Percentiles rank a stretch among this genome's conserved stretches.
phyloP scores from a whole-genome alignment of 371 early-diverging fungal species.

The Nematocida ironsii region DNA sequence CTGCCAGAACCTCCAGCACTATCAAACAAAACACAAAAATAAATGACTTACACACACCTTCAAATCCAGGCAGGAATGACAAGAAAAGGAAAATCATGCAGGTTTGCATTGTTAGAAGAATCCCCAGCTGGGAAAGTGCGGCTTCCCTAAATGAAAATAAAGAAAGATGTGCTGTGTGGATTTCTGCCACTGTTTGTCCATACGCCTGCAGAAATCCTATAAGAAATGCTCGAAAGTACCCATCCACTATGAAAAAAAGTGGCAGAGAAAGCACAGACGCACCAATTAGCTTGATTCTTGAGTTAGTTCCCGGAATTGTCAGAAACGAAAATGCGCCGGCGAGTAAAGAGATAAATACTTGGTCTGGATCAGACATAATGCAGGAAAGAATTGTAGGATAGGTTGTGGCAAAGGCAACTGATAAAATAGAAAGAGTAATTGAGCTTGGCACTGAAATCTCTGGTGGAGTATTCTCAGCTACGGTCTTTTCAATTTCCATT shows the following conservation, averaged over 20 bases:
- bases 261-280: slow-evolving; percentile 1
- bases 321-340: slow-evolving; percentile 25
- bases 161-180: slow-evolving; percentile 27
- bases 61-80: slow-evolving; percentile 15
- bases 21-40: slow-evolving; percentile 9
- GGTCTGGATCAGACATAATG: slow-evolving; percentile 40
- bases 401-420: neutral
- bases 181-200: slow-evolving; percentile 34
- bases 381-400: slow-evolving; percentile 34
- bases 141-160: slow-evolving; percentile 28
- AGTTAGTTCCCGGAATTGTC: slow-evolving; percentile 6
- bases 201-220: slow-evolving; percentile 28
- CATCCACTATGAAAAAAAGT: slow-evolving; percentile 21
- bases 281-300: slow-evolving; percentile 23
- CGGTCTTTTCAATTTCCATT: neutral
- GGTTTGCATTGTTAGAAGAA: slow-evolving; percentile 27
- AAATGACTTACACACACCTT: slow-evolving; percentile 1
- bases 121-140: slow-evolving; percentile 23
- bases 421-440: slow-evolving; percentile 13
- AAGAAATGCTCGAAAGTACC: slow-evolving; percentile 5
- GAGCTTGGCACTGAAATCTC: slow-evolving; percentile 3
- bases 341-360: slow-evolving; percentile 37
- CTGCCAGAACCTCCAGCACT: neutral
- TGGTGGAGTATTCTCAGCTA: neutral
- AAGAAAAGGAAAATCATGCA: slow-evolving; percentile 32